Evolutionary conservation across 805 yeast genomes (phyloP).

Genomic region (Suhomyces canberraensis): DNA sequence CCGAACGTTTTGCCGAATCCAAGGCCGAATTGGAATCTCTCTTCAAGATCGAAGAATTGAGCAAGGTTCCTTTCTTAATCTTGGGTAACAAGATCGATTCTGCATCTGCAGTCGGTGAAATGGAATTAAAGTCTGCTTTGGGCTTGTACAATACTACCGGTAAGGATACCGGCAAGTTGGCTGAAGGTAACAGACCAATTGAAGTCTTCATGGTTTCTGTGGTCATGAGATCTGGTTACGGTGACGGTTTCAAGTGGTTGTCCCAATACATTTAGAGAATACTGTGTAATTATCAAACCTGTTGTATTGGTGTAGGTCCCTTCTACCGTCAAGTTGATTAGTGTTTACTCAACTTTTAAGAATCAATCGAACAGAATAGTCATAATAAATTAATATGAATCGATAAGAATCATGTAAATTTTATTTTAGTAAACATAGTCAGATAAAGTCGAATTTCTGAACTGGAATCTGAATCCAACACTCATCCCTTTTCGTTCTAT

Average conservation of each 20-base stretch:
- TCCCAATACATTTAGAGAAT: conserved; percentile 88
- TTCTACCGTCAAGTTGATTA: no score
- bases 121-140: conserved; percentile 85
- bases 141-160: conserved; percentile 91
- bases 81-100: conserved; percentile 97
- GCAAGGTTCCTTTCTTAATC: conserved; percentile 85
- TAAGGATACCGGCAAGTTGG: conserved; percentile 62
- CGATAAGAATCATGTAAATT: no score
- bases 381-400: no score
- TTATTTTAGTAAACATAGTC: no score
- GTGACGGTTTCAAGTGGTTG: conserved; percentile 97
- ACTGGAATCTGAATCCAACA: no score
- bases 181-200: conserved; percentile 79
- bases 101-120: conserved; percentile 91
- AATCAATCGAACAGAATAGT: no score
- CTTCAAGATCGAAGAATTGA: conserved; percentile 87
- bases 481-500: no score
- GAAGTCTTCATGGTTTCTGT: conserved; percentile 98
- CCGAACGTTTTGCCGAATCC: conserved; percentile 92
- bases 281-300: no score
- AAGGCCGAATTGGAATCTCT: conserved; percentile 92
- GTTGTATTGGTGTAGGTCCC: no score
- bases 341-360: no score
- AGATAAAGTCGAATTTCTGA: no score
- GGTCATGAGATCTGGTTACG: conserved; percentile 98